phyloP scores from a whole-genome alignment of 2,329 filamentous ascomycete species.

The Colletotrichum camelliae region DNA sequence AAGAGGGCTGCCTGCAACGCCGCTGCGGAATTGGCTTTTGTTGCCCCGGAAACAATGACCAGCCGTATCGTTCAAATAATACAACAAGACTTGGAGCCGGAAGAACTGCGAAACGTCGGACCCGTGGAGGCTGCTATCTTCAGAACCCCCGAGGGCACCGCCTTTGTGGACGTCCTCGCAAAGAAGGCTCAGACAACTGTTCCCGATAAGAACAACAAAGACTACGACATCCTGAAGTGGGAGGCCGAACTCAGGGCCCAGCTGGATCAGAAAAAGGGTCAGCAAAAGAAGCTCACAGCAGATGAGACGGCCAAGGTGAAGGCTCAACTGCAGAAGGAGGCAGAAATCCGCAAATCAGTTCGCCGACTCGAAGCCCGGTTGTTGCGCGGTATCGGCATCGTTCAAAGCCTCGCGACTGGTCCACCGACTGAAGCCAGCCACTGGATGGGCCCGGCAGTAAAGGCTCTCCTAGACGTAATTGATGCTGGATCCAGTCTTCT shows the following conservation, averaged over 20 bases:
- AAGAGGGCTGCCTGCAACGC: conserved; percentile 80
- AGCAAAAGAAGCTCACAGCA: conserved; percentile 86
- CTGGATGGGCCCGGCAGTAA: conserved; percentile 87
- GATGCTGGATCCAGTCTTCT: conserved; percentile 82
- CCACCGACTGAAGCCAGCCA: conserved; percentile 87
- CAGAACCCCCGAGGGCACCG: conserved; percentile 84
- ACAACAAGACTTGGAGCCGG: conserved; percentile 72
- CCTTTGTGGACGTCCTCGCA: conserved; percentile 89
- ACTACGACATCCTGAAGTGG: conserved; percentile 97
- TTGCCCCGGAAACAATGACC: conserved; percentile 83
- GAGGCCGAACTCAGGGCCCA: conserved; percentile 89
- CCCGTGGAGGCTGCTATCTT: conserved; percentile 93
- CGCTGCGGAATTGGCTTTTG: conserved; percentile 90
- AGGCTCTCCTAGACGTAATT: conserved; percentile 74
- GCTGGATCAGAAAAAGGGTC: conserved; percentile 90
- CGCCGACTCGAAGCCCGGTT: conserved; percentile 72
- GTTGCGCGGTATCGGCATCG: conserved; percentile 83
- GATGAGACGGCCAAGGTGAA: conserved; percentile 93
- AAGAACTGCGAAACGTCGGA: conserved; percentile 74
- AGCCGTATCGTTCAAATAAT: conserved; percentile 78
- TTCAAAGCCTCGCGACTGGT: conserved; percentile 80
- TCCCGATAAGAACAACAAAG: conserved; percentile 89
- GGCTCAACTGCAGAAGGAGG: conserved; percentile 87
- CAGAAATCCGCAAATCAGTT: conserved; percentile 77
- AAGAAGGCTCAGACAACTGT: conserved; percentile 75